A percentile compares a stretch with the other conserved stretches of the same genome.
Evolutionary conservation across 495 filamentous ascomycete species (phyloP).

Genomic region (Zalerion maritima): DNA sequence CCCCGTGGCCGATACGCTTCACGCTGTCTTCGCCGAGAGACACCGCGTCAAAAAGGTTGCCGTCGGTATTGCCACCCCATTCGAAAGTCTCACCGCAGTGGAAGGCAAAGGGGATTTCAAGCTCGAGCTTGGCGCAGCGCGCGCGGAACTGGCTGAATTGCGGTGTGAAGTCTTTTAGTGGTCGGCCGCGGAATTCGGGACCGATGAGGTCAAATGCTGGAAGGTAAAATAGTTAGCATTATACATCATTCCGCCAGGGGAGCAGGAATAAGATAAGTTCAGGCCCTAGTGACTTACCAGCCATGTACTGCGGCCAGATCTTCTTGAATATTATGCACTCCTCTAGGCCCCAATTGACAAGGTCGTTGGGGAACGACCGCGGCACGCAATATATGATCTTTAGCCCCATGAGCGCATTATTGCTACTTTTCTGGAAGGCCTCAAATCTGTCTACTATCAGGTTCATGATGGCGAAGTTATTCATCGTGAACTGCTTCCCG

Average conservation of each 20-base stretch:
- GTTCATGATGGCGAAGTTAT: slow-evolving; percentile 34
- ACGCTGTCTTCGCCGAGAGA: slow-evolving; percentile 63
- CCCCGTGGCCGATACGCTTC: slow-evolving; percentile 89
- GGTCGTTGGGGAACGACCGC: slow-evolving; percentile 38
- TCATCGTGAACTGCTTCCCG: slow-evolving; percentile 16
- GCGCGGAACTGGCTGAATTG: slow-evolving; percentile 75
- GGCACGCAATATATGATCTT: slow-evolving; percentile 40
- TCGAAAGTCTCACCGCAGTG: slow-evolving; percentile 86
- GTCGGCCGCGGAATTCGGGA: slow-evolving; percentile 58
- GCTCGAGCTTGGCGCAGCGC: slow-evolving; percentile 45
- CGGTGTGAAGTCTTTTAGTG: slow-evolving; percentile 55
- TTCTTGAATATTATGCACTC: slow-evolving; percentile 67
- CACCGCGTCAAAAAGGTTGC: slow-evolving; percentile 80
- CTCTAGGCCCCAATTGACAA: slow-evolving; percentile 51
- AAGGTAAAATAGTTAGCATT: neutral
- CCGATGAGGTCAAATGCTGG: slow-evolving; percentile 78
- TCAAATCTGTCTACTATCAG: slow-evolving; percentile 35
- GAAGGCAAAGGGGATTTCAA: slow-evolving; percentile 90
- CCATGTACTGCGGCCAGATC: slow-evolving; percentile 55
- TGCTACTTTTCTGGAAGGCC: slow-evolving; percentile 23
- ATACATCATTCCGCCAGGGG: neutral
- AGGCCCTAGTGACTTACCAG: slow-evolving; percentile 30
- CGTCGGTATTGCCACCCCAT: slow-evolving; percentile 58
- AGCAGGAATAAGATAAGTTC: too few relatives aligned
- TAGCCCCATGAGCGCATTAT: slow-evolving; percentile 18